Percentiles rank a stretch among this genome's conserved stretches.
phyloP scores from a whole-genome alignment of 2,329 filamentous ascomycete species.

The Cordyceps javanica region DNA sequence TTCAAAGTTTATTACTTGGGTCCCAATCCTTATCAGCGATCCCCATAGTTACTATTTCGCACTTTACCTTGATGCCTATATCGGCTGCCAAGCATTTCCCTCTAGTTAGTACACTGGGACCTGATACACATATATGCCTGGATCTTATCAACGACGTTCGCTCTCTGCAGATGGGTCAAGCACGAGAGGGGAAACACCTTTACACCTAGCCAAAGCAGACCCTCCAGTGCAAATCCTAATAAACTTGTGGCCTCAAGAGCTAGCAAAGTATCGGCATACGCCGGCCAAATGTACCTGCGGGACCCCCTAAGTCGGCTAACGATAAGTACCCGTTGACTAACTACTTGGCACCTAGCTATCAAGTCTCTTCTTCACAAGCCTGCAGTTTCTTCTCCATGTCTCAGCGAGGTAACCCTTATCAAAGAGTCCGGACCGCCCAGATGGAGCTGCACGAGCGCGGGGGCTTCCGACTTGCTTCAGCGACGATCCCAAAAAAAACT shows the following conservation, averaged over 20 bases:
- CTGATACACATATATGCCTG: neutral
- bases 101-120: neutral
- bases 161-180: neutral
- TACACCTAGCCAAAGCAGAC: neutral
- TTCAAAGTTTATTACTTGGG: neutral
- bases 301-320: neutral
- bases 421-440: neutral
- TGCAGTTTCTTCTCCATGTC: neutral
- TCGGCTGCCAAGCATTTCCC: neutral
- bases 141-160: neutral
- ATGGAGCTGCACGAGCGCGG: neutral
- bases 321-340: neutral
- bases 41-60: neutral
- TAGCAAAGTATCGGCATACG: neutral
- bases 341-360: neutral
- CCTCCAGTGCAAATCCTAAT: too few relatives aligned
- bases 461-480: neutral
- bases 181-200: too few relatives aligned
- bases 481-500: neutral
- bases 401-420: conserved; percentile 5
- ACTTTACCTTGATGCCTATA: neutral
- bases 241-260: too few relatives aligned
- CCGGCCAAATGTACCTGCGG: neutral
- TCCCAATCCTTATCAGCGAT: neutral
- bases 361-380: neutral